Conservation (phyloP, 441 rosid genomes). For the Adansonia gregorii region DNA sequence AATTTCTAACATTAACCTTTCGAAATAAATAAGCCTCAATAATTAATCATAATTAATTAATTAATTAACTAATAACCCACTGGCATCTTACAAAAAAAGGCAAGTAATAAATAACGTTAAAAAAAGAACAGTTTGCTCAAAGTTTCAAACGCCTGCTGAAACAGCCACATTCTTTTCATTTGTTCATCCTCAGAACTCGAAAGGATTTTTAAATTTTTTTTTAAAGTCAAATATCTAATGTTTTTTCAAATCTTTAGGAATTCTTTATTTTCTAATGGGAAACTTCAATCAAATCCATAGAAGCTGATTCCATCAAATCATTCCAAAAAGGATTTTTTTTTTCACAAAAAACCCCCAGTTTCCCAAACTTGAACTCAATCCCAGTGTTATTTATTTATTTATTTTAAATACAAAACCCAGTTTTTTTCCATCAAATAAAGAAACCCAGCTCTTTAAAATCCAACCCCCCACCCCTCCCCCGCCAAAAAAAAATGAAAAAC, state of each 20-base stretch:
- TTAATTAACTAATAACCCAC: not conserved
- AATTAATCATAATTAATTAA: not conserved
- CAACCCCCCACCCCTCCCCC: no score
- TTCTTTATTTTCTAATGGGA: conserved; percentile 13
- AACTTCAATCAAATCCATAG: conserved; percentile 42
- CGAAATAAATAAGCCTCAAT: not conserved
- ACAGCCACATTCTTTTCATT: conserved; percentile 10
- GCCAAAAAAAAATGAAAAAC: conserved; percentile 42
- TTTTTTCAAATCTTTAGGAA: not conserved
- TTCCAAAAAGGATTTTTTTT: not conserved
- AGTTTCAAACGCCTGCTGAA: no score
- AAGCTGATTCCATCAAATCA: not conserved
- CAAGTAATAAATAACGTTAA: not conserved
- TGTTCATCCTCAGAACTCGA: conserved; percentile 4
- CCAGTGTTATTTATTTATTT: conserved; percentile 15
- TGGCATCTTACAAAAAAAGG: not conserved
- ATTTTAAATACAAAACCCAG: not conserved
- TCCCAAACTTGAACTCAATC: not conserved
- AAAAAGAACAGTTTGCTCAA: not conserved
- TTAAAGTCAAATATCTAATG: not conserved
- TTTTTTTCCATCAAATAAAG: conserved; percentile 11
- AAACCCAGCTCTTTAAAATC: conserved; percentile 19
- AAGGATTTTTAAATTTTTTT: not conserved
- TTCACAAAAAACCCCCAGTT: not conserved
- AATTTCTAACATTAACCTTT: not conserved